These are phyloP conservation scores for Paramecium primaurelia DNA, from an alignment of 73 alveolate species.

Conservation along the genomic window DNA sequence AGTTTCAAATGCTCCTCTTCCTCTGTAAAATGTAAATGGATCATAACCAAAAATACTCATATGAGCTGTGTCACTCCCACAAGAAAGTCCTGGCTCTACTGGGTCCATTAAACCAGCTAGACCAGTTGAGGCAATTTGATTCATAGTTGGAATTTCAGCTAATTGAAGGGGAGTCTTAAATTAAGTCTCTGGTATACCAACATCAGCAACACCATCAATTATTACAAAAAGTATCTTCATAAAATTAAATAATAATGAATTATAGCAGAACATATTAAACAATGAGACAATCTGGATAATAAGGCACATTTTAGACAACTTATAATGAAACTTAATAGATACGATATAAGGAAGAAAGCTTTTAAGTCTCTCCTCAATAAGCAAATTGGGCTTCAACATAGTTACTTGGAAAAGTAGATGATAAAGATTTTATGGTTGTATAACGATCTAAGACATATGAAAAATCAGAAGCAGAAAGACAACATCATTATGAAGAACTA, in stretches of 20 bases:
- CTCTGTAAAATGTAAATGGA: slow-evolving; percentile 74
- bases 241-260: not conserved
- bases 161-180: slow-evolving; percentile 69
- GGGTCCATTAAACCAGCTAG: slow-evolving; percentile 85
- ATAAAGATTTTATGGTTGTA: slow-evolving; percentile 11
- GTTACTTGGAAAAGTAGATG: slow-evolving; percentile 28
- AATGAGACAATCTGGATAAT: not conserved
- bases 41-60: slow-evolving; percentile 83
- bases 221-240: slow-evolving; percentile 62
- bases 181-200: slow-evolving; percentile 34
- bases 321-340: not conserved
- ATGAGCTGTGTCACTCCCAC: slow-evolving; percentile 90
- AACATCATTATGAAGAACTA: slow-evolving; percentile 10
- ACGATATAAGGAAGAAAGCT: not conserved
- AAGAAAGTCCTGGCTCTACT: slow-evolving; percentile 82
- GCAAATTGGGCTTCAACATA: not conserved
- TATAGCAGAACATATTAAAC: not conserved
- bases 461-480: not conserved
- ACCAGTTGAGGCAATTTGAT: slow-evolving; percentile 72
- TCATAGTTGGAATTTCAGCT: slow-evolving; percentile 66
- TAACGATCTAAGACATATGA: not conserved
- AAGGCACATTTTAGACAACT: not conserved
- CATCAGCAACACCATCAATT: slow-evolving; percentile 82
- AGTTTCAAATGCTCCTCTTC: slow-evolving; percentile 87
- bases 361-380: not conserved